Conservation (phyloP, 2,329 filamentous ascomycete genomes). For the Leptographium flavum region DNA sequence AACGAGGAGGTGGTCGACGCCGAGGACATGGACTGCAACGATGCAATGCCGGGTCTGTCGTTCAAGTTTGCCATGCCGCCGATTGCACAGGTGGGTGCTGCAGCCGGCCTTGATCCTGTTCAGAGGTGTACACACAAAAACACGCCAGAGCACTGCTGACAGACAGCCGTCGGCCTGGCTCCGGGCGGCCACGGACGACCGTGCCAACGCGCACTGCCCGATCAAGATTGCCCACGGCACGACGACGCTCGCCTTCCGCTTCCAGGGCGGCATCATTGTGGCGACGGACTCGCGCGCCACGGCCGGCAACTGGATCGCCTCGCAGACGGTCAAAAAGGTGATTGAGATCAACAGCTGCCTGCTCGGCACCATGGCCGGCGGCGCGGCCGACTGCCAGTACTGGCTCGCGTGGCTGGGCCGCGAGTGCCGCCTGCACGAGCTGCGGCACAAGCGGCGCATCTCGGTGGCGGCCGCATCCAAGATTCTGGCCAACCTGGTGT, state of each 20-base stretch:
- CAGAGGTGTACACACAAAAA: too few relatives aligned
- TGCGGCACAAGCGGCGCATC: constrained; percentile 97
- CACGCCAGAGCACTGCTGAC: too few relatives aligned
- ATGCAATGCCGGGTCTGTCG: constrained; percentile 61
- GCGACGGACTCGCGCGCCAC: constrained; percentile 95
- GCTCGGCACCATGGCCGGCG: constrained; percentile 94
- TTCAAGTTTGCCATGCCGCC: constrained; percentile 93
- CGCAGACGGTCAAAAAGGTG: constrained; percentile 99
- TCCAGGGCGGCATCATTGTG: constrained; percentile 96
- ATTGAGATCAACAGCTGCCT: constrained; percentile 95
- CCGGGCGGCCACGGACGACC: constrained; percentile 91
- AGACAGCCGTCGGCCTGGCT: constrained; percentile 79
- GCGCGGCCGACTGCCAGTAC: constrained; percentile 98
- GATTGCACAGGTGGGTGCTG: constrained; percentile 56
- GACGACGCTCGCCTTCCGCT: constrained; percentile 93
- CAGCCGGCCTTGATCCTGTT: not conserved
- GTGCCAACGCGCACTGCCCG: constrained; percentile 88
- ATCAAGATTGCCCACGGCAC: constrained; percentile 99
- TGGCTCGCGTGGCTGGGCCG: constrained; percentile 98
- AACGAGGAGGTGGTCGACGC: constrained; percentile 59
- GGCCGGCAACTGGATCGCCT: constrained; percentile 97
- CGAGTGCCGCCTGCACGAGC: constrained; percentile 98
- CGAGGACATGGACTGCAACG: constrained; percentile 59
- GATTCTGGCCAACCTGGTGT: constrained; percentile 96
- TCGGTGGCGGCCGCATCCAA: constrained; percentile 94